Conservation (phyloP, 768 basidiomycete genomes). For the Russula vinacea region DNA sequence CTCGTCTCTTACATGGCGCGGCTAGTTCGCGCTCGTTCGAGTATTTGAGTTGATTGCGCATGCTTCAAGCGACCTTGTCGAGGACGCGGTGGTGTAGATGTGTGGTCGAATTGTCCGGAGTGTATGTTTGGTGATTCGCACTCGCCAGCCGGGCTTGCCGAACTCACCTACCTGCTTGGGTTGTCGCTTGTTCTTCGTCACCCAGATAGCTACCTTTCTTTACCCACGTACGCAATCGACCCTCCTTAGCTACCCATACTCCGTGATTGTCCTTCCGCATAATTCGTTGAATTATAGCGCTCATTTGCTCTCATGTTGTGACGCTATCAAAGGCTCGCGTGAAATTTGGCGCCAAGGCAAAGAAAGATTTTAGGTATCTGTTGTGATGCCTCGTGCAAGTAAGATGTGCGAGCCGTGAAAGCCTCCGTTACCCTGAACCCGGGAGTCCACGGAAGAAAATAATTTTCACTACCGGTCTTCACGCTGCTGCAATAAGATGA, state of each 20-base stretch:
- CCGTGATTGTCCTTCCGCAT: conserved; percentile 10
- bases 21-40: conserved; percentile 28
- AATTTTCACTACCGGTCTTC: background rate
- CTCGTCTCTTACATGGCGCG: conserved; percentile 30
- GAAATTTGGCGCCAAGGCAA: background rate
- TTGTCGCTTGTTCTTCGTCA: conserved; percentile 9
- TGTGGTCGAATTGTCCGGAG: conserved; percentile 12
- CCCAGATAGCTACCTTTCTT: conserved; percentile 15
- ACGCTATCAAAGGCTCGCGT: background rate
- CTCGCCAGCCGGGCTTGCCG: conserved; percentile 31
- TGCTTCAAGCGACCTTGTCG: conserved; percentile 17
- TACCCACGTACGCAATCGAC: conserved; percentile 11
- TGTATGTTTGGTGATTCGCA: conserved; percentile 25
- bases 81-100: conserved; percentile 4
- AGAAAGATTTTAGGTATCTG: conserved; percentile 3
- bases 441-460: background rate
- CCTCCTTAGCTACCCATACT: conserved; percentile 11
- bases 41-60: conserved; percentile 26
- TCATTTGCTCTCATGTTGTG: conserved; percentile 7
- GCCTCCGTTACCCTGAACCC: background rate
- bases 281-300: conserved; percentile 23
- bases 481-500: too few species aligned
- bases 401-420: background rate
- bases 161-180: conserved; percentile 13
- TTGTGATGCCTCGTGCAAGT: background rate